Evolutionary conservation across 2,329 filamentous ascomycete genomes (phyloP).

Genomic region (Aureobasidium sp.): DNA sequence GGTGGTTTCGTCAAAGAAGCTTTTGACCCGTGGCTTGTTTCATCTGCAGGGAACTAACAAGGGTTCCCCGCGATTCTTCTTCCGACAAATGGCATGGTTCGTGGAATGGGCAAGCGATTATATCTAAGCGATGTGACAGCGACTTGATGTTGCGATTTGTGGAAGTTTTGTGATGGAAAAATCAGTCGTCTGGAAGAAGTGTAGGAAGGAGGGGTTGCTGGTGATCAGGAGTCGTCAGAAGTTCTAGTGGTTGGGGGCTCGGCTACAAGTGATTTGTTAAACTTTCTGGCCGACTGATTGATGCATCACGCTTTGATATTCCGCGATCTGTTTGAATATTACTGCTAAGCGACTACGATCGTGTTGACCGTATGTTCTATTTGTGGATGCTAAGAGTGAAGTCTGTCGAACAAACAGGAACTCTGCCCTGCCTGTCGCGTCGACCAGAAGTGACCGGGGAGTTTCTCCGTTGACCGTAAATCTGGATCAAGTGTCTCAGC

Average conservation of each 20-base stretch:
- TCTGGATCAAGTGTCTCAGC: background rate
- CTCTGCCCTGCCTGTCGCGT: background rate
- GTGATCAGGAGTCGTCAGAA: background rate
- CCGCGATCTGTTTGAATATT: background rate
- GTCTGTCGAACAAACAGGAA: background rate
- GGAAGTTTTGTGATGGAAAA: background rate
- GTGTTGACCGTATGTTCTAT: background rate
- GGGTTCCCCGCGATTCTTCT: slow-evolving; percentile 1
- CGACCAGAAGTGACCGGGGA: background rate
- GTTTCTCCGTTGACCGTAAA: background rate
- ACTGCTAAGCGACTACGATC: background rate
- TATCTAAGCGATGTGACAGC: background rate
- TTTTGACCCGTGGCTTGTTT: slow-evolving; percentile 6
- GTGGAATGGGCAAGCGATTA: background rate
- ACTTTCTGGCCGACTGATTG: background rate
- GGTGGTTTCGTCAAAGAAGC: slow-evolving; percentile 3
- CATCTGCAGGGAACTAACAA: slow-evolving; percentile 4
- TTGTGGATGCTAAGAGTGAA: background rate
- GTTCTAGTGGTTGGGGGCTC: background rate
- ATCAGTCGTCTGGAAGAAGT: background rate
- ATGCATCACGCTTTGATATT: background rate
- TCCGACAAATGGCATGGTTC: background rate
- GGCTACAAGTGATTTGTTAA: background rate
- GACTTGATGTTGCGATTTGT: background rate
- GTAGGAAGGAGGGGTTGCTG: background rate